Evolutionary conservation across 345 rosid genomes (phyloP).

Genomic region (Eucalyptus cloeziana): DNA sequence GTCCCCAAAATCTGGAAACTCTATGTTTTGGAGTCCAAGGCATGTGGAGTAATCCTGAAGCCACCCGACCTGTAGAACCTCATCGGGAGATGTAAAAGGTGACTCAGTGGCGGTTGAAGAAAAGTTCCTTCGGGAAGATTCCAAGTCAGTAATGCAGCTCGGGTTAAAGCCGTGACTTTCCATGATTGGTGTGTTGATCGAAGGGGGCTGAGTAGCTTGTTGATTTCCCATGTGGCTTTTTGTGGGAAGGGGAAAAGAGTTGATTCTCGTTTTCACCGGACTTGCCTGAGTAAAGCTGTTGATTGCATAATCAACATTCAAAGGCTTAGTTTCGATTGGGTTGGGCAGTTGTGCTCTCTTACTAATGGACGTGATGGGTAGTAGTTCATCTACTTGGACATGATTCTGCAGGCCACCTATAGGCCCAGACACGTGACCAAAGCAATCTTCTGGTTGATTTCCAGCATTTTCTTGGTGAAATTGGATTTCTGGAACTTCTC

Average conservation of each 20-base stretch:
- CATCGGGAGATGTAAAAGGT: slow-evolving; percentile 22
- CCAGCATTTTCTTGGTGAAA: slow-evolving; percentile 20
- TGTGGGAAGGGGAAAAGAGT: slow-evolving; percentile 15
- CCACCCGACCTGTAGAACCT: slow-evolving; percentile 38
- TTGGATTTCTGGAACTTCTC: slow-evolving; percentile 30
- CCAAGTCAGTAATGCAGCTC: slow-evolving; percentile 17
- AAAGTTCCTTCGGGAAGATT: slow-evolving; percentile 15
- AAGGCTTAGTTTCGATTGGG: slow-evolving; percentile 14
- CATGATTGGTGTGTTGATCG: slow-evolving; percentile 7
- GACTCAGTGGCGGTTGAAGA: slow-evolving; percentile 13
- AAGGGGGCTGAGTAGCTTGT: slow-evolving; percentile 19
- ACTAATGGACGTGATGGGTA: slow-evolving; percentile 3
- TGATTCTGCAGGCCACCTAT: background rate
- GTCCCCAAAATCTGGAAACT: slow-evolving; percentile 25
- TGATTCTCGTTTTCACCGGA: background rate
- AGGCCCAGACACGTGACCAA: background rate
- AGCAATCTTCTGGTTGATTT: background rate
- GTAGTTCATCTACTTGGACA: background rate
- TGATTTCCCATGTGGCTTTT: slow-evolving; percentile 3
- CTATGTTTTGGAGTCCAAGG: slow-evolving; percentile 35
- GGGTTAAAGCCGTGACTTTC: slow-evolving; percentile 23
- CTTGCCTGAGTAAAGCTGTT: slow-evolving; percentile 5
- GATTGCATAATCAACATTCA: slow-evolving; percentile 13
- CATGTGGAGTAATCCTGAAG: slow-evolving; percentile 29
- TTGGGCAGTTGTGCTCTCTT: background rate